A percentile compares a stretch with the other conserved stretches of the same genome.
phyloP scores from a whole-genome alignment of 495 filamentous ascomycete species.

The Penicillium pulvis region DNA sequence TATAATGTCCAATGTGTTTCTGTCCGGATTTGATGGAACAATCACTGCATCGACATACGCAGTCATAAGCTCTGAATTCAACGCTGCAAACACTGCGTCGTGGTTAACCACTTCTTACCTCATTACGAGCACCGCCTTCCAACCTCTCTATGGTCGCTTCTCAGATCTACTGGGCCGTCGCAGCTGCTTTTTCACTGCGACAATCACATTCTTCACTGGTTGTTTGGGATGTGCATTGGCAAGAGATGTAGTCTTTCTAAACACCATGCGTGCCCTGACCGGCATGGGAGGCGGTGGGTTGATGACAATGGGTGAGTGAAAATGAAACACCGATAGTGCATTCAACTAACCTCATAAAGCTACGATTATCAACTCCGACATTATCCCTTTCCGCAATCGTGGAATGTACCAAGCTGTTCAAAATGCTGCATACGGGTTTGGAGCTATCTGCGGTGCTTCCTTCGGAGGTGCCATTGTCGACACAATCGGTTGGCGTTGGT shows the following conservation, averaged over 20 bases:
- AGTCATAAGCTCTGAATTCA: slow-evolving; percentile 69
- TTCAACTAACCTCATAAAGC: slow-evolving; percentile 33
- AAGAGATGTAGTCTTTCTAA: slow-evolving; percentile 61
- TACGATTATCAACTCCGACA: slow-evolving; percentile 66
- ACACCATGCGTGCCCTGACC: slow-evolving; percentile 77
- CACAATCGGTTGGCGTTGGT: slow-evolving; percentile 70
- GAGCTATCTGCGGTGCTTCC: slow-evolving; percentile 66
- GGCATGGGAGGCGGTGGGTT: slow-evolving; percentile 63
- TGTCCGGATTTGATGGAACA: slow-evolving; percentile 66
- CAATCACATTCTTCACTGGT: slow-evolving; percentile 46
- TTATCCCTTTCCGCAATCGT: slow-evolving; percentile 63
- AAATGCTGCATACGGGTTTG: slow-evolving; percentile 64
- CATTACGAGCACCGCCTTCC: slow-evolving; percentile 64
- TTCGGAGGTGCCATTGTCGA: slow-evolving; percentile 67
- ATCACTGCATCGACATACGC: slow-evolving; percentile 68
- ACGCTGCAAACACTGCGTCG: slow-evolving; percentile 59
- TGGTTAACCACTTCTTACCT: slow-evolving; percentile 70
- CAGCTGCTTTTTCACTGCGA: slow-evolving; percentile 44
- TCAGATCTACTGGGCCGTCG: slow-evolving; percentile 50
- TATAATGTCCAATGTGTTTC: slow-evolving; percentile 67
- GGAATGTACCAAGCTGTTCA: slow-evolving; percentile 68
- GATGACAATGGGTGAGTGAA: slow-evolving; percentile 59
- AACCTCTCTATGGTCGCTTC: slow-evolving; percentile 52
- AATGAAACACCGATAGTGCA: not conserved
- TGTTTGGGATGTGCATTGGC: slow-evolving; percentile 52